Base-by-base conservation (phyloP, 1,139 yeast species). In the Diutina sp. region DNA sequence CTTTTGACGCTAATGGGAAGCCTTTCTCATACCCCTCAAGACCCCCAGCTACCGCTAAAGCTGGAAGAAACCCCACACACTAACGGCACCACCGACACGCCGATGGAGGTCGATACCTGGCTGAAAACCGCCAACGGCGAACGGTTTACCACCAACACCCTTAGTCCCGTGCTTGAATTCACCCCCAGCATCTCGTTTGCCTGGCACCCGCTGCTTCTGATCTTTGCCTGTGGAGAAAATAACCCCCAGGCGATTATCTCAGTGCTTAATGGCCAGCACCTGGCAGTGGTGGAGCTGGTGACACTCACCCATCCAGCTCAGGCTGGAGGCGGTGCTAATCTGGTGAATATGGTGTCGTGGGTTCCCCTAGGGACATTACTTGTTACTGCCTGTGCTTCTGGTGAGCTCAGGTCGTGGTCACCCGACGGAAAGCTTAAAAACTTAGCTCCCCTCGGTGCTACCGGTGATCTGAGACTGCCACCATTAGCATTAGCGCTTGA, bases 331-430 rank as follows among this genome's bases (percentile, higher is more conserved):
- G 25, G 9, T n/a, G 76, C 82, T 16, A 67, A 75, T 6, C 11
- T 12, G 28, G 18, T 50, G 4, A 32, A 28, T 12, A 6, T 50
- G 2, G 71, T 85, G 2, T 69, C 81, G 4, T 87, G 91, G 91
- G 76, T 87, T 2, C 86, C 86, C 1, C 70, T 71, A 58, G 91
- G 91, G 0, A 72, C 77, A 57, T 63, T 74, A 14, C 67, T 86
- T 3, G 70, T 83, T 11, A 84, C 90, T 0, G 83, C 82, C 0
- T 78, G 81, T 2, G 78, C 77, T 55, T 74, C 74, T 61, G 91
- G 93, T 18, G 91, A 85, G 62, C 64, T 87, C 14, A 70, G 90
- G 57, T 73, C 85, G 14, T 87, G 93, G 93, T 76, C 82, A 21
- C 77, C 80, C 0, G 84, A 81, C 56, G 93, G 91, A 0, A 76